phyloP scores from a whole-genome alignment of 371 early-diverging fungal genomes.

The Mortierella sp. region DNA sequence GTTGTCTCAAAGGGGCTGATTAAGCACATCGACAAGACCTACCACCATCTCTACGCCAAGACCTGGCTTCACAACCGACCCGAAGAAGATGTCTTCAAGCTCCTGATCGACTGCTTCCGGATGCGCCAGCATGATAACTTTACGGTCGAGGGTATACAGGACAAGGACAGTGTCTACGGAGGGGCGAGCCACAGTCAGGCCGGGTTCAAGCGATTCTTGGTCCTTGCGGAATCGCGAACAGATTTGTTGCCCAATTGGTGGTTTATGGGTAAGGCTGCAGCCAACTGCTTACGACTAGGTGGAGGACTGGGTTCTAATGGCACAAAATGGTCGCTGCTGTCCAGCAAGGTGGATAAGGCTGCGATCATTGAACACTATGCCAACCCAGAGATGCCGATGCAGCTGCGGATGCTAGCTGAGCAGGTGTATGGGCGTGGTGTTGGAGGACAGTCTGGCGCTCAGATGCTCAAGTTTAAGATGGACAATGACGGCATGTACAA shows the following conservation, averaged over 20 bases:
- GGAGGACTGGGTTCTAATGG: background rate
- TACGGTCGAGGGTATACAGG: background rate
- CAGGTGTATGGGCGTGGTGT: constrained; percentile 17
- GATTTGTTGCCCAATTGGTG: constrained; percentile 28
- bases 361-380: constrained; percentile 17
- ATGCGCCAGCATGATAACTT: constrained; percentile 25
- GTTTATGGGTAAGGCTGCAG: constrained; percentile 14
- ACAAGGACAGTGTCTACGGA: constrained; percentile 11
- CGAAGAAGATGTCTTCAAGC: constrained; percentile 23
- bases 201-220: constrained; percentile 23
- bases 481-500: background rate
- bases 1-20: background rate
- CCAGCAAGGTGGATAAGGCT: constrained; percentile 2
- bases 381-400: constrained; percentile 24
- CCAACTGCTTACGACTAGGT: constrained; percentile 9
- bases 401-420: constrained; percentile 24
- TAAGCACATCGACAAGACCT: constrained; percentile 15
- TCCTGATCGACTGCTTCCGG: constrained; percentile 30
- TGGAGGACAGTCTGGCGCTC: constrained; percentile 6
- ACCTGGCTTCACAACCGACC: constrained; percentile 28
- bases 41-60: constrained; percentile 1
- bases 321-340: constrained; percentile 3
- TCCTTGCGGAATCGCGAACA: background rate
- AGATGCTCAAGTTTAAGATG: constrained; percentile 15
- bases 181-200: background rate